These are phyloP conservation scores for Seminavis robusta DNA, from an alignment of 108 stramenopile genomes.

Conservation along the genomic window DNA sequence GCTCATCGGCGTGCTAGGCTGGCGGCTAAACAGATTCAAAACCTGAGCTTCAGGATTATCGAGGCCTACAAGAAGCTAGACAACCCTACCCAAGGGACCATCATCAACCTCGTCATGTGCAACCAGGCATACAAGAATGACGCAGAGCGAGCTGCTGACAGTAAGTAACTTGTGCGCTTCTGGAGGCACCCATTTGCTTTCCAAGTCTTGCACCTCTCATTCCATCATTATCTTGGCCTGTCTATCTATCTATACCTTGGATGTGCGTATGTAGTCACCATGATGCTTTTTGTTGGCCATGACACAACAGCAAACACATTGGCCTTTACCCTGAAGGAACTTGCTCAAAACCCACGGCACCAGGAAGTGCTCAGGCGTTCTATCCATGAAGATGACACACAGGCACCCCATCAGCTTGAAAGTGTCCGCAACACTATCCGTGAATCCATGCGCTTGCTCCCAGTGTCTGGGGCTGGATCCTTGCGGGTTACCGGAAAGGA, in stretches of 20 bases:
- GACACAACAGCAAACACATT: conserved; percentile 51
- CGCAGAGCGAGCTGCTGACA: conserved; percentile 9
- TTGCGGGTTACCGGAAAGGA: neutral
- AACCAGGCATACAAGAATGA: conserved; percentile 5
- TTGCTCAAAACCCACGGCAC: conserved; percentile 29
- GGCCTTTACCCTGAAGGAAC: conserved; percentile 25
- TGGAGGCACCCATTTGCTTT: too few species aligned
- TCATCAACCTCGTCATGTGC: neutral
- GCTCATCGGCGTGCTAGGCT: neutral
- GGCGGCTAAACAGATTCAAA: neutral
- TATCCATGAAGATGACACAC: too few species aligned
- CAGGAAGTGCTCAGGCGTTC: too few species aligned
- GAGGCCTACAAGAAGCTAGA: neutral
- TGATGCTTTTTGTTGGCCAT: conserved; percentile 15
- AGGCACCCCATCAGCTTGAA: too few species aligned
- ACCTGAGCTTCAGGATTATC: conserved; percentile 5
- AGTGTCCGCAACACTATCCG: conserved; percentile 28
- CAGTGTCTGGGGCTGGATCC: conserved; percentile 28
- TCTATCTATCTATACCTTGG: too few species aligned
- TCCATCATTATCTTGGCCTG: too few species aligned
- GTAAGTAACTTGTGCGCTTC: too few species aligned
- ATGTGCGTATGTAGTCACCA: too few species aligned
- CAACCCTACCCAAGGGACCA: too few species aligned
- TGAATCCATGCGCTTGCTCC: conserved; percentile 41
- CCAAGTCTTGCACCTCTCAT: too few species aligned